Base-by-base conservation (phyloP, 2,329 filamentous ascomycete genomes). In the Cylindrodendrum hubeiense region DNA sequence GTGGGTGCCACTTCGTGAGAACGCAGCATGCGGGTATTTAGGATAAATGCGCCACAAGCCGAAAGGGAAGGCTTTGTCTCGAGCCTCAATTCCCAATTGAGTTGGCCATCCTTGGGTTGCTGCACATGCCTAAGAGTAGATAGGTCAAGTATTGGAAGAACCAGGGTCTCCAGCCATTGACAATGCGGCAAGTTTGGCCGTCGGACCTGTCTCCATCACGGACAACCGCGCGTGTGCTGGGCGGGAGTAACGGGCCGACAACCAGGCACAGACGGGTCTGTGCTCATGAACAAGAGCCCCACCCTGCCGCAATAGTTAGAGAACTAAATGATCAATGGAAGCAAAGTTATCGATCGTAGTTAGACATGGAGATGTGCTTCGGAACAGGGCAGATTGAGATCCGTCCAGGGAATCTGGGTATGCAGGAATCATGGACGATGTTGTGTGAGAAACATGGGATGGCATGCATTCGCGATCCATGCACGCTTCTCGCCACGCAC, bases 181-280 rank as follows among this genome's bases (percentile, higher is more conserved):
- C n/a, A n/a, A 9, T 34, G 28, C 47, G n/a, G 26, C 3, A 33
- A 21, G n/a, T 33, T 33, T 15, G 47, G 30, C 47, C 28, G 47
- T 50, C 47, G 47, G 47, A 33, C 19, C n/a, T 33, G 28, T 21
- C 44, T 50, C n/a, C 30, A 22, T 12, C 30, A 19, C 12, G 28
- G 12, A 21, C n/a, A 50, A 13, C 10, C n/a, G n/a, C 47, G 28
- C 12, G 47, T 22, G 1, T 30, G 24, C 12, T 34, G 13, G 41
- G 41, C 55, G 55, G 63, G 63, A 46, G 47, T 28, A 22, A 37
- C 63, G 63, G 63, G 58, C 63, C 63, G 63, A 54, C 41, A 60
- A n/a, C 47, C 34, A 50, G 19, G 30, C 6, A 33, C 30, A 10
- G 21, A 17, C 5, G 26, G 56, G 28, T 22, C 47, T 50, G 28